These are phyloP conservation scores for Closterium sp. DNA, from an alignment of 139 green algal species.

Conservation along the genomic window DNA sequence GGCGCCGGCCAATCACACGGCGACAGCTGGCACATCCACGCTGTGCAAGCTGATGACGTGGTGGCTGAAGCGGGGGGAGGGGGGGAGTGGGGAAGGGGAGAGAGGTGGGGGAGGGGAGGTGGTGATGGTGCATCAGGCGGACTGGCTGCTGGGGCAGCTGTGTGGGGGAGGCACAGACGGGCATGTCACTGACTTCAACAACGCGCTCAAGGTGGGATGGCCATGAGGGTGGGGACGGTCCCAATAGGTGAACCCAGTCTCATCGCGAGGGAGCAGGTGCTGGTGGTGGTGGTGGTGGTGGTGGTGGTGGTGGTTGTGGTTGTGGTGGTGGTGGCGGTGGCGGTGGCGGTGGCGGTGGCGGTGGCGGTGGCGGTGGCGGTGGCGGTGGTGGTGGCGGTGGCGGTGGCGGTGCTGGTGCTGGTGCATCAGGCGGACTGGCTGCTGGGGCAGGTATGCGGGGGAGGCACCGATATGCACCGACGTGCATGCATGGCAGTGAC, in stretches of 20 bases:
- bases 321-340: too few relatives aligned
- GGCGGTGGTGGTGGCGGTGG: too few relatives aligned
- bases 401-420: background rate
- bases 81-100: background rate
- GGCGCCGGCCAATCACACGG: constrained; percentile 72
- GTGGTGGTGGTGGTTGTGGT: too few relatives aligned
- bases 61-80: background rate
- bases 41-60: constrained; percentile 70
- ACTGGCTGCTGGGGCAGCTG: constrained; percentile 31
- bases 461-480: too few relatives aligned
- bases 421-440: constrained; percentile 48
- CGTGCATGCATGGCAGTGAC: constrained; percentile 64
- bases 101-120: background rate
- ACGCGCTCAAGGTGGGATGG: constrained; percentile 76
- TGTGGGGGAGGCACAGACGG: background rate
- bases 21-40: constrained; percentile 74
- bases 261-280: too few relatives aligned
- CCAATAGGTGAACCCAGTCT: too few relatives aligned
- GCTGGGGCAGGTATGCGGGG: background rate
- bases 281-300: too few relatives aligned
- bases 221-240: too few relatives aligned
- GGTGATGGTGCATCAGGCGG: constrained; percentile 35
- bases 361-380: too few relatives aligned
- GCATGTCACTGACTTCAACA: constrained; percentile 84
- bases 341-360: too few relatives aligned